A percentile compares a stretch with the other conserved stretches of the same genome.
Evolutionary conservation across 306 rosid species (phyloP).

Genomic region (Glycyrrhiza uralensis): DNA sequence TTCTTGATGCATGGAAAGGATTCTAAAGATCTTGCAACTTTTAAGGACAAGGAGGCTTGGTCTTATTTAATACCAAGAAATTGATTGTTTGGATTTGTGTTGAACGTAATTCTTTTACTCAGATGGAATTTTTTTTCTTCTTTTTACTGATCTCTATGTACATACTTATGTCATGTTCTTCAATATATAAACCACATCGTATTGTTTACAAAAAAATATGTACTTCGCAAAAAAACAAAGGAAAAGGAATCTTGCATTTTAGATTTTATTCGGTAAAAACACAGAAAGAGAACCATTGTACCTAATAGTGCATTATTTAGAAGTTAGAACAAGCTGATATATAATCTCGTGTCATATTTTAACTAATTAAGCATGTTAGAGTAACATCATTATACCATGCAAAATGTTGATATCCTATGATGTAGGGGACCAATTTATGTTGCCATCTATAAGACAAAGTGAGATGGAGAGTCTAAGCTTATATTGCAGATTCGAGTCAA

Average conservation of each 20-base stretch:
- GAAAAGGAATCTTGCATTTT: not conserved
- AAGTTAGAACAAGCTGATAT: conserved; percentile 1
- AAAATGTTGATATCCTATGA: not conserved
- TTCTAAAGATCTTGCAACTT: conserved; percentile 50
- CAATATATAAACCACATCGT: conserved; percentile 26
- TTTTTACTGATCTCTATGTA: conserved; percentile 29
- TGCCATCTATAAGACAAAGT: not conserved
- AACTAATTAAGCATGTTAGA: not conserved
- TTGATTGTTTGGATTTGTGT: conserved; percentile 39
- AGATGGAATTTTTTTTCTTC: conserved; percentile 26
- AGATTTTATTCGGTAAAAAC: not conserved
- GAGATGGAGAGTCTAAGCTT: not conserved
- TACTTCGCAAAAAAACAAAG: conserved; percentile 7
- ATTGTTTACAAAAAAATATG: conserved; percentile 26
- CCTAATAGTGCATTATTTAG: not conserved
- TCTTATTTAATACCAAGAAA: conserved; percentile 29
- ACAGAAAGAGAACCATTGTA: not conserved
- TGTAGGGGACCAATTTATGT: not conserved
- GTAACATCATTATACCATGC: not conserved
- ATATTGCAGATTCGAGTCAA: not conserved
- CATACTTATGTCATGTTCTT: conserved; percentile 38
- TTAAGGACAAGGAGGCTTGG: conserved; percentile 2
- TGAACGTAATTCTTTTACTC: conserved; percentile 56
- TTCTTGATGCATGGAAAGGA: conserved; percentile 89
- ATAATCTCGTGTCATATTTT: not conserved